phyloP scores from a whole-genome alignment of 768 basidiomycete genomes.

The Tulasnella sp. region DNA sequence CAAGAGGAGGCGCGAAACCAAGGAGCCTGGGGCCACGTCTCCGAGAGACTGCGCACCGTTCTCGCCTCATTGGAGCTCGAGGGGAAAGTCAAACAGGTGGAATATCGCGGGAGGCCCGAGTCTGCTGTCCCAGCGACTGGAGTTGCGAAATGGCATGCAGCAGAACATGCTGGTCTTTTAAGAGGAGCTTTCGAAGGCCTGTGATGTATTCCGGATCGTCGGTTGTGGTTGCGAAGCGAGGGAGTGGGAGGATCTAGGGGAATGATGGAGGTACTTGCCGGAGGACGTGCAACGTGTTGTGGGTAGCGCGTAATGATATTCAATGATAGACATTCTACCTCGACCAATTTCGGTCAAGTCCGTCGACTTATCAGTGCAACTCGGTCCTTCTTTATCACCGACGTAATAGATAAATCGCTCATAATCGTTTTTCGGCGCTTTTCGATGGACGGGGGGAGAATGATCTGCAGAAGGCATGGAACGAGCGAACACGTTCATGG shows the following conservation, averaged over 20 bases:
- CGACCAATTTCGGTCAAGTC: not conserved
- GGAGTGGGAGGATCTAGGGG: not conserved
- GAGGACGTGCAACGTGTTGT: not conserved
- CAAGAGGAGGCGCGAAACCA: conserved; percentile 90
- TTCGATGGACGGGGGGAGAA: no score
- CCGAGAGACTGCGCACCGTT: conserved; percentile 46
- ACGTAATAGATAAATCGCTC: not conserved
- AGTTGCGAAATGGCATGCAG: conserved; percentile 56
- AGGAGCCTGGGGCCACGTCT: conserved; percentile 67
- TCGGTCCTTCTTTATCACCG: not conserved
- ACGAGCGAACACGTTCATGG: not conserved
- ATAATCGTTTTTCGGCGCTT: no score
- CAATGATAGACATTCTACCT: not conserved
- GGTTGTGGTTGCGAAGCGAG: not conserved
- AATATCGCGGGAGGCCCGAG: conserved; percentile 60
- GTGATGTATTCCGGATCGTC: conserved; percentile 9
- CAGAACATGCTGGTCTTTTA: conserved; percentile 56
- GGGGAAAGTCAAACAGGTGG: conserved; percentile 31
- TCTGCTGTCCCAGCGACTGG: conserved; percentile 73
- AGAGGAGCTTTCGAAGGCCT: conserved; percentile 43
- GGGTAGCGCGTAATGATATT: not conserved
- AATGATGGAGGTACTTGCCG: not conserved
- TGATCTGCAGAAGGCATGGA: not conserved
- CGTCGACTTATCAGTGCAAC: not conserved
- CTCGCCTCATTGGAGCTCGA: conserved; percentile 35